phyloP scores from a whole-genome alignment of 768 basidiomycete species.

The Clitopilus hobsonii region DNA sequence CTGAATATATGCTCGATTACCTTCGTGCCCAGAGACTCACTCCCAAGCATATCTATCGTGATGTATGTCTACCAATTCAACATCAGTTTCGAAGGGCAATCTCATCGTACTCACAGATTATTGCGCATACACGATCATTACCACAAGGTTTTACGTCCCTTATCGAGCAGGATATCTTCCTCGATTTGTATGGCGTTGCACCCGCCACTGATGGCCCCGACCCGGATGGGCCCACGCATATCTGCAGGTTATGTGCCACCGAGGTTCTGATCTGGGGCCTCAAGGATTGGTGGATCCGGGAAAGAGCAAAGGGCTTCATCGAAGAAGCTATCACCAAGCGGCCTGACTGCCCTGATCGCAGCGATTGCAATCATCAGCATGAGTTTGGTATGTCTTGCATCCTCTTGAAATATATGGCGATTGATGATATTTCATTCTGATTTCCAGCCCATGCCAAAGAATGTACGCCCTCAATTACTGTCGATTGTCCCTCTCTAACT shows the following conservation, averaged over 20 bases:
- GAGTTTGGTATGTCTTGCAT: constrained; percentile 53
- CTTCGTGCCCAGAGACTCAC: constrained; percentile 55
- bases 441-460: constrained; percentile 65
- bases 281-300: constrained; percentile 79
- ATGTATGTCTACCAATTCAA: constrained; percentile 40
- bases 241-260: constrained; percentile 70
- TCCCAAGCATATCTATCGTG: constrained; percentile 72
- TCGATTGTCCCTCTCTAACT: constrained; percentile 2
- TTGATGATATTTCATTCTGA: constrained; percentile 8
- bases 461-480: constrained; percentile 42
- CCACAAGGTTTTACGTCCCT: constrained; percentile 62
- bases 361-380: constrained; percentile 53
- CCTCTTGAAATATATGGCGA: neutral
- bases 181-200: constrained; percentile 58
- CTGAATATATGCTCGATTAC: constrained; percentile 83
- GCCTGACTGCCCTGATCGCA: constrained; percentile 67
- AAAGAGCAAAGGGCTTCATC: constrained; percentile 65
- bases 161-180: constrained; percentile 67
- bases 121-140: constrained; percentile 53
- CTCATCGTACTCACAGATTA: constrained; percentile 40
- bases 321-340: constrained; percentile 52
- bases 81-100: neutral
- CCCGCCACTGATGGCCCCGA: constrained; percentile 53
- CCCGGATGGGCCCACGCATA: constrained; percentile 52
- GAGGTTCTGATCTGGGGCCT: constrained; percentile 75